Evolutionary conservation across 257 asterid species (phyloP).

Genomic region (Datura wrightii): DNA sequence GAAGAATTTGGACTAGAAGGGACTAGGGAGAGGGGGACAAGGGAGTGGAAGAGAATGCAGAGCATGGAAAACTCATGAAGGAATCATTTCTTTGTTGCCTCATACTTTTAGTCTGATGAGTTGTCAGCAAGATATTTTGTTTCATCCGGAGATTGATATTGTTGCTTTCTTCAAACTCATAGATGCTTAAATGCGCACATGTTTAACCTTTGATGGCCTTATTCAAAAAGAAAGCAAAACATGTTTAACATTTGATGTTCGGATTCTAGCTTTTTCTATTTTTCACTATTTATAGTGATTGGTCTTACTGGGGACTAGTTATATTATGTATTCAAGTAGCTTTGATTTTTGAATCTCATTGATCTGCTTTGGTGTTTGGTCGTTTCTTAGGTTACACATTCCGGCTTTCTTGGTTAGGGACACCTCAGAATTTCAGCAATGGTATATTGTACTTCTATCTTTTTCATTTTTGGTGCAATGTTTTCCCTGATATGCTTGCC

Average conservation of each 20-base stretch:
- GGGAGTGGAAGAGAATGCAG: not conserved
- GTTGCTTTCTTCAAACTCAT: not conserved
- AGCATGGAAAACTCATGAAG: conserved; percentile 12
- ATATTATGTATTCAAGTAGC: not conserved
- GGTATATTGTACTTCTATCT: conserved; percentile 9
- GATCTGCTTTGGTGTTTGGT: not conserved
- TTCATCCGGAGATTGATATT: not conserved
- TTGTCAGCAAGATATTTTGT: no score
- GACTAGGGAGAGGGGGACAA: not conserved
- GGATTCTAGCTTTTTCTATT: not conserved
- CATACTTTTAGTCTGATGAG: not conserved
- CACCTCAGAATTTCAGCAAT: not conserved
- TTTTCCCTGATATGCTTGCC: not conserved
- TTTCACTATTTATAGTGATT: not conserved
- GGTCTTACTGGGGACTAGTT: not conserved
- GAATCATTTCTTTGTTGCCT: not conserved
- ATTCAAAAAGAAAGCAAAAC: not conserved
- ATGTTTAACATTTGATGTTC: not conserved
- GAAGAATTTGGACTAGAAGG: conserved; percentile 19
- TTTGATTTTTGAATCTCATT: conserved; percentile 7
- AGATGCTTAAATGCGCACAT: not conserved
- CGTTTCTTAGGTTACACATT: conserved; percentile 18
- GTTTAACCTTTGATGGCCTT: not conserved
- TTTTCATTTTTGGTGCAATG: not conserved
- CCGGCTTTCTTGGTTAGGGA: not conserved